These are phyloP conservation scores for Tolypocladium endophyticum DNA, from an alignment of 2,329 filamentous ascomycete species.

Conservation along the genomic window DNA sequence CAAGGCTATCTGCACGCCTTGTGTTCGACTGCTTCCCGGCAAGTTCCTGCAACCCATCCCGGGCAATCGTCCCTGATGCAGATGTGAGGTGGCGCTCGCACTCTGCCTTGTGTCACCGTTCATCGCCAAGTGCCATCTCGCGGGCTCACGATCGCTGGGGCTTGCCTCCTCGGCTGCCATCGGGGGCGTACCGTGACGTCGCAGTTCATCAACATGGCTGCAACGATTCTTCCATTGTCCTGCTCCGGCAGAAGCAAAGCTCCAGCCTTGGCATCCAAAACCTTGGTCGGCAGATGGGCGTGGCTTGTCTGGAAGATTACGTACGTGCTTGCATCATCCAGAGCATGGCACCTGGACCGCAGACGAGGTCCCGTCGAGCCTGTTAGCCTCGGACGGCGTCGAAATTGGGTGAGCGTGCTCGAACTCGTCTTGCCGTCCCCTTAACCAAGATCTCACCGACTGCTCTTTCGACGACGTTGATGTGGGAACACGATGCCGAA, in stretches of 20 bases:
- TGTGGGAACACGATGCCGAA: neutral
- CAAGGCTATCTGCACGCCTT: no score
- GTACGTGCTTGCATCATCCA: neutral
- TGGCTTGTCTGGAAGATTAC: neutral
- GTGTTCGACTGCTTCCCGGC: no score
- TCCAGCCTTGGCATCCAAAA: neutral
- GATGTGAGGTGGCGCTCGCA: neutral
- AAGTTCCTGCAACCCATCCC: no score
- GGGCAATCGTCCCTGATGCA: no score
- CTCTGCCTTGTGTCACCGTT: neutral
- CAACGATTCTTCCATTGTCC: neutral
- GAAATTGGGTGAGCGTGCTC: neutral
- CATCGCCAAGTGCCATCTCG: neutral
- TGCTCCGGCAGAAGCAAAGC: neutral
- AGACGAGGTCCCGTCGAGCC: neutral
- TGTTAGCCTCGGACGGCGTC: neutral
- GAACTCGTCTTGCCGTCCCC: neutral
- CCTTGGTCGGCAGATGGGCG: neutral
- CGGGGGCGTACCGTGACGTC: neutral
- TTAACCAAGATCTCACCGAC: neutral
- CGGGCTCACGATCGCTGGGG: neutral
- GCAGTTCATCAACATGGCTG: neutral
- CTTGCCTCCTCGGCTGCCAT: neutral
- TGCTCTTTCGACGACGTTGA: neutral
- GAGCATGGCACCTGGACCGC: neutral